Conservation (phyloP, 495 filamentous ascomycete genomes). For the Hypomontagnella submonticulosa region DNA sequence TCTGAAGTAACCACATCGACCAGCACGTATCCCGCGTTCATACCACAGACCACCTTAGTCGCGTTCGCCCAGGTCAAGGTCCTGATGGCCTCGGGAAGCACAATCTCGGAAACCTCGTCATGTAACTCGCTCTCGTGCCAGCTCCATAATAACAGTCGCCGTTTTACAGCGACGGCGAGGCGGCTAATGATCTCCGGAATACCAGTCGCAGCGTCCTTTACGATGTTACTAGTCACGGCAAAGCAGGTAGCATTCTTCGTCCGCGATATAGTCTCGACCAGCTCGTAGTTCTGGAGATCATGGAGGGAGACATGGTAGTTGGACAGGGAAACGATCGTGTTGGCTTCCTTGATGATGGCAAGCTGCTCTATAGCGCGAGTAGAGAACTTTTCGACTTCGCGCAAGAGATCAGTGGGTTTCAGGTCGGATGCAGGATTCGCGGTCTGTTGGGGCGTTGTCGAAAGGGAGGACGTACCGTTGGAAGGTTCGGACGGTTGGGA, state of each 20-base stretch:
- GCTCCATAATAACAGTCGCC: constrained; percentile 88
- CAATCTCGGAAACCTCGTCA: constrained; percentile 77
- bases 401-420: constrained; percentile 83
- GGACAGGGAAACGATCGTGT: constrained; percentile 86
- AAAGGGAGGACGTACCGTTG: constrained; percentile 30
- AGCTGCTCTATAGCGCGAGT: constrained; percentile 89
- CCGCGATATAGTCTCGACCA: constrained; percentile 75
- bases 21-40: constrained; percentile 88
- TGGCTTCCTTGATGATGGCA: constrained; percentile 93
- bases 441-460: constrained; percentile 16
- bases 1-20: constrained; percentile 80
- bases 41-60: constrained; percentile 83
- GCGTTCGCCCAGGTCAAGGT: constrained; percentile 90
- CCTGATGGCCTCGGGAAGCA: constrained; percentile 80
- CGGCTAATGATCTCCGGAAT: constrained; percentile 91
- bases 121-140: constrained; percentile 95
- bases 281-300: constrained; percentile 83
- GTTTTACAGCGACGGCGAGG: constrained; percentile 90
- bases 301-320: constrained; percentile 89
- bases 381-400: constrained; percentile 94
- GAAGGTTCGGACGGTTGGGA: constrained; percentile 32
- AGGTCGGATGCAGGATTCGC: constrained; percentile 39
- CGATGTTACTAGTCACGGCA: constrained; percentile 92
- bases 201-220: constrained; percentile 84
- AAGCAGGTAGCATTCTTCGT: constrained; percentile 91